Evolutionary conservation across 2,329 filamentous ascomycete genomes (phyloP).

Genomic region (Cladosporium oxysporum): DNA sequence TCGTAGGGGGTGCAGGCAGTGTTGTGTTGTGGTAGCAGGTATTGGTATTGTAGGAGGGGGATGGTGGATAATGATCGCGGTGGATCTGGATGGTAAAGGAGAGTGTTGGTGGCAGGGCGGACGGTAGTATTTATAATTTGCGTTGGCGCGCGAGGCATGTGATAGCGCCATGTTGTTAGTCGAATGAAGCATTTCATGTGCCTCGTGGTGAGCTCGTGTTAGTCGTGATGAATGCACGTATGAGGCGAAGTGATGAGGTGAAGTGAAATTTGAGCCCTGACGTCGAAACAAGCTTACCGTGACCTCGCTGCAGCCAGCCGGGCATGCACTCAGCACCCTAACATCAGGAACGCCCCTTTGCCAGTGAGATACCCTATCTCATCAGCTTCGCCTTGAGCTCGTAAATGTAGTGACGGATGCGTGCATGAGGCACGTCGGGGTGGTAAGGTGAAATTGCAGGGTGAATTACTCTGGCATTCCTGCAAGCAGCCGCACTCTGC

Average conservation of each 20-base stretch:
- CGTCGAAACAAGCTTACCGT: slow-evolving; percentile 6
- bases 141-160: not conserved
- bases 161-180: not conserved
- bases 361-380: not conserved
- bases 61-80: not conserved
- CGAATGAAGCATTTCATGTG: not conserved
- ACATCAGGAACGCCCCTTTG: not conserved
- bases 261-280: slow-evolving; percentile 3
- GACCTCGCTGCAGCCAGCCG: not conserved
- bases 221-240: not conserved
- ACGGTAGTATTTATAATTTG: not conserved
- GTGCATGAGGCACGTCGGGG: too few species aligned
- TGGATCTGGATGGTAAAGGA: not conserved
- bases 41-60: not conserved
- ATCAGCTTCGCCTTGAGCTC: not conserved
- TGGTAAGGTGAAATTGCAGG: not conserved
- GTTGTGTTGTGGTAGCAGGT: not conserved
- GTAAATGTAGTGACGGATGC: not conserved
- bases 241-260: not conserved
- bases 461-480: not conserved
- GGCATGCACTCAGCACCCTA: not conserved
- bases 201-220: not conserved
- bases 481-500: not conserved
- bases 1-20: not conserved
- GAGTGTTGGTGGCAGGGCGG: not conserved